Percentiles rank a stretch among this genome's conserved stretches.
Evolutionary conservation across 768 basidiomycete species (phyloP).

Genomic region (Suillus subluteus): DNA sequence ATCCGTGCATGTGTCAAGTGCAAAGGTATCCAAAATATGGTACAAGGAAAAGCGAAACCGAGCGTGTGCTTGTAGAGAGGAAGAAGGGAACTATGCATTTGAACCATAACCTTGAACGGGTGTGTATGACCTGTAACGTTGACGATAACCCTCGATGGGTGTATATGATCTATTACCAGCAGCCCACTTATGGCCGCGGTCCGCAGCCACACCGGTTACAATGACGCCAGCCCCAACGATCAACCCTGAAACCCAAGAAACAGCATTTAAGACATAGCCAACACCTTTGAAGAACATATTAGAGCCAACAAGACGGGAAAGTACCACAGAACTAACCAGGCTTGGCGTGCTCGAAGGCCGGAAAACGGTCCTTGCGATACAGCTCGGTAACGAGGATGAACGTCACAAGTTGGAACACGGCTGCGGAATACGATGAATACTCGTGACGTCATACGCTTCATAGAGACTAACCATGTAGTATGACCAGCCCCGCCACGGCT

Average conservation of each 20-base stretch:
- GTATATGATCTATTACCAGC: conserved; percentile 74
- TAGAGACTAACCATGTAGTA: conserved; percentile 54
- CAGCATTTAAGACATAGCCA: conserved; percentile 58
- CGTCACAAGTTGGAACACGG: conserved; percentile 59
- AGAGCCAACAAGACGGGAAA: background rate
- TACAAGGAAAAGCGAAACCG: background rate
- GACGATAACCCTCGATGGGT: conserved; percentile 22
- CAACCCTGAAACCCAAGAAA: conserved; percentile 65
- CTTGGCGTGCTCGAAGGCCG: conserved; percentile 58
- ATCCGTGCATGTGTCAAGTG: background rate
- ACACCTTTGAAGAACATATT: conserved; percentile 45
- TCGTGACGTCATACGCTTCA: background rate
- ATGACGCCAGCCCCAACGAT: conserved; percentile 57
- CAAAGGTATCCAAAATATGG: background rate
- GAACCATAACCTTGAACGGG: conserved; percentile 23
- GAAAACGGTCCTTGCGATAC: conserved; percentile 49
- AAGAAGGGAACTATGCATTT: background rate
- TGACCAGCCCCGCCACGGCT: conserved; percentile 65
- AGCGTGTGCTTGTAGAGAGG: background rate
- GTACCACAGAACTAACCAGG: conserved; percentile 48
- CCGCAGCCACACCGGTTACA: conserved; percentile 59
- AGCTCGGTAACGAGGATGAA: conserved; percentile 69
- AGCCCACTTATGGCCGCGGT: conserved; percentile 63
- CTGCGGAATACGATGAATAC: conserved; percentile 33
- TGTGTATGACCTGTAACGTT: conserved; percentile 66